Base-by-base conservation (phyloP, 148 eudicot genomes). In the Cornus suecica region DNA sequence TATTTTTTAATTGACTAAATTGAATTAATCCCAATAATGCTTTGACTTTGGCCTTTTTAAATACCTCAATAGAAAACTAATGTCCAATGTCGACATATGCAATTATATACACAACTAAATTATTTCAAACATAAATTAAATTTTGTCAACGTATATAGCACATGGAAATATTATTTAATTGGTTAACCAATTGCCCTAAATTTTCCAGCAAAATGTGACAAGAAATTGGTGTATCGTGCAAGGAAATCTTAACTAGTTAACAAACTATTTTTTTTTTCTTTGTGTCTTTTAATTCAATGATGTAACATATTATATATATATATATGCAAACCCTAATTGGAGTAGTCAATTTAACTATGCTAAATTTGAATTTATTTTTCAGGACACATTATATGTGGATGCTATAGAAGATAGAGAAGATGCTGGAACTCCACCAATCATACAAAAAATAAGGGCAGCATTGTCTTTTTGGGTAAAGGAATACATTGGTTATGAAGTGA, bases 391-490 rank as follows among this genome's bases (percentile, higher is more conserved):
- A 65, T 84, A 86, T 15, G 66, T 76, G 3, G 76, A 77, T 0
- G 71, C 82, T 29, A 73, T 86, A 41, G 82, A 86, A 52, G 85
- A 77, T 7, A 79, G 89, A 28, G 87, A 86, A 77, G 80, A 82
- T n/a, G 87, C 82, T 0, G 87, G 89, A 32, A 86, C 89, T 1
- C 89, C 85, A 8, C 85, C 81, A 0, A 86, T 86, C 24, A 77
- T 84, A 24, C 83, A 80, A 68, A 81, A 60, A 71, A 71, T 84
- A 3, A 84, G 83, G 75, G 85, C 89, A 4, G 82, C 89, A 2
- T 41, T 86, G 62, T 80, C 89, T 5, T 84, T 86, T n/a, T 81
- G 87, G 87, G 85, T 86, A 32, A 86, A 86, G 75, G 89, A 86
- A 10, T 86, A 79, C 45, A 79, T 84, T 60, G 85, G 87, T 29